Conservation (phyloP, 2,329 filamentous ascomycete species). For the Colletotrichum noveboracense region DNA sequence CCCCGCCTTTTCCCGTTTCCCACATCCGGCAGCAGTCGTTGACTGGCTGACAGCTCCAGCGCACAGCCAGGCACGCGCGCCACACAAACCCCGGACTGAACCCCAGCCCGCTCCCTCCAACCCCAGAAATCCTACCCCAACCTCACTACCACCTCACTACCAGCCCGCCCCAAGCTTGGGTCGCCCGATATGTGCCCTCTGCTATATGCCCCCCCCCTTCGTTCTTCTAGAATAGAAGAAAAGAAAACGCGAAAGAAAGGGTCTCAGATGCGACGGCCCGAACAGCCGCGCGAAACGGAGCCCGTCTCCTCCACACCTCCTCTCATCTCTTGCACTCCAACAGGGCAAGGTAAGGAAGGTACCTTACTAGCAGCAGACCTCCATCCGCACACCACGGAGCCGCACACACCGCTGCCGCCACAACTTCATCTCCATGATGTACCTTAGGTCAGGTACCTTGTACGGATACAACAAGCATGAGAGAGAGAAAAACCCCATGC, state of each 20-base stretch:
- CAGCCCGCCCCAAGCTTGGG: background rate
- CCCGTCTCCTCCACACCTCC: background rate
- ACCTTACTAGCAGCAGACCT: background rate
- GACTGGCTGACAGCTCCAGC: background rate
- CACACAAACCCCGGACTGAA: background rate
- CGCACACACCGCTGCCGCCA: background rate
- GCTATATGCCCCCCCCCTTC: background rate
- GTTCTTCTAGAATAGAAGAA: background rate
- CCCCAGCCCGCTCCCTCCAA: background rate
- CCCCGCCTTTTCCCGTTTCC: background rate
- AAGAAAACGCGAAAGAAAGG: background rate
- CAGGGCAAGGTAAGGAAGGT: background rate
- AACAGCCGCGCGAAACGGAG: background rate
- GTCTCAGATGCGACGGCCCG: conserved; percentile 20
- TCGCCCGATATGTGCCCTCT: background rate
- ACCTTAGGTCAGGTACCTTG: background rate
- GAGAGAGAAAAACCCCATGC: background rate
- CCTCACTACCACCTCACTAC: background rate
- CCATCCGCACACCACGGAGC: background rate
- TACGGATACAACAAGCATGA: background rate
- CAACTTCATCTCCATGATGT: background rate
- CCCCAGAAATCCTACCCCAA: background rate
- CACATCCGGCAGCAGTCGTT: background rate
- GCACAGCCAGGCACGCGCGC: background rate
- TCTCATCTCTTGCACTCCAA: background rate